Percentiles rank a stretch among this genome's conserved stretches.
Conservation (phyloP, 768 basidiomycete genomes). For the Termitomyces sp. region DNA sequence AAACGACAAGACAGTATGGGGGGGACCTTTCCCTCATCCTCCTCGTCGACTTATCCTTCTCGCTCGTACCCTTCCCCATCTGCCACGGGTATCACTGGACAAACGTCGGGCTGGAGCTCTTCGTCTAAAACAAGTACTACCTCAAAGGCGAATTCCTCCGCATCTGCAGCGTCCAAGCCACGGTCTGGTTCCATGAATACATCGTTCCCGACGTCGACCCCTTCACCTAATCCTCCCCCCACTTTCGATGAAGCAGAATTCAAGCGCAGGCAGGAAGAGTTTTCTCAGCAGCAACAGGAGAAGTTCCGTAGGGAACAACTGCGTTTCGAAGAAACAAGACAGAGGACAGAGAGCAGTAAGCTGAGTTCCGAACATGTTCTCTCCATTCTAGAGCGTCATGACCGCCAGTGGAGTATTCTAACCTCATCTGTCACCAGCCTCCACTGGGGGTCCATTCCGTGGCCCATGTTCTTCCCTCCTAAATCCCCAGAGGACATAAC, state of each 20-base stretch:
- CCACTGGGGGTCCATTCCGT: conserved; percentile 66
- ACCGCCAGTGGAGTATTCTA: conserved; percentile 52
- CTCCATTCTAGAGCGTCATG: conserved; percentile 54
- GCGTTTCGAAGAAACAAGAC: conserved; percentile 47
- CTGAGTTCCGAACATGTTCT: conserved; percentile 52
- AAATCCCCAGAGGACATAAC: conserved; percentile 57
- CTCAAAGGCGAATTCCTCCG: conserved; percentile 12
- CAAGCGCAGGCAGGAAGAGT: conserved; percentile 58
- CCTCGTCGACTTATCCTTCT: conserved; percentile 10
- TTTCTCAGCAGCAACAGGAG: conserved; percentile 61
- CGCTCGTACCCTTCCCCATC: conserved; percentile 7
- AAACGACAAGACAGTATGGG: conserved; percentile 35
- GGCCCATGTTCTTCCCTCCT: conserved; percentile 63
- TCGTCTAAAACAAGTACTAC: conserved; percentile 21
- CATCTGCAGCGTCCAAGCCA: conserved; percentile 20
- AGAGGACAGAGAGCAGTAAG: conserved; percentile 41
- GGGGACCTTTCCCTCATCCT: conserved; percentile 23
- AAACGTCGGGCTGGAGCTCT: conserved; percentile 21
- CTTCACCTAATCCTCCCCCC: conserved; percentile 14
- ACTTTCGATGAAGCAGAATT: conserved; percentile 44
- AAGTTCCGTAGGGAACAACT: conserved; percentile 66
- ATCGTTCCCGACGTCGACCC: conserved; percentile 16
- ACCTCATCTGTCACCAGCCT: conserved; percentile 30
- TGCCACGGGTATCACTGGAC: conserved; percentile 17
- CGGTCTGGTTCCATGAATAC: conserved; percentile 28